Conservation (phyloP, 345 rosid genomes). For the Hibiscus syriacus region DNA sequence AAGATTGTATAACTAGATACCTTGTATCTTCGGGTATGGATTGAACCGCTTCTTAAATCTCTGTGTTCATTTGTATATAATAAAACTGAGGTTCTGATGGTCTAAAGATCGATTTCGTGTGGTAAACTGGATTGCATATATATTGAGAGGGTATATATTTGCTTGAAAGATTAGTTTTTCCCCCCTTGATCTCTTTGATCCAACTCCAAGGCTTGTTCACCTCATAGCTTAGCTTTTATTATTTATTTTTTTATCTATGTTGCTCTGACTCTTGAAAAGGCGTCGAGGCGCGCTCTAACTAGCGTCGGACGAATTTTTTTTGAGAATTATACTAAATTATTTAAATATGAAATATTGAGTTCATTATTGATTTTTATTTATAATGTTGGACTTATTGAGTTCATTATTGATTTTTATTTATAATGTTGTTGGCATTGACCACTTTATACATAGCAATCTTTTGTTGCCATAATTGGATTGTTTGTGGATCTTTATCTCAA, state of each 20-base stretch:
- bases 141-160: not conserved
- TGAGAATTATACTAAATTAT: too few relatives aligned
- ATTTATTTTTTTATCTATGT: not conserved
- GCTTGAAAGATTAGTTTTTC: not conserved
- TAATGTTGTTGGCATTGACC: too few relatives aligned
- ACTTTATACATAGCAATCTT: too few relatives aligned
- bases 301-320: too few relatives aligned
- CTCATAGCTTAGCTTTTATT: not conserved
- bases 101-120: not conserved
- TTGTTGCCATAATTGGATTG: too few relatives aligned
- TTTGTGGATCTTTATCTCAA: too few relatives aligned
- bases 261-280: not conserved
- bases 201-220: not conserved
- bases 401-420: too few relatives aligned
- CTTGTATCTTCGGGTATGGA: slow-evolving; percentile 18
- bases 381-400: too few relatives aligned
- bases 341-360: too few relatives aligned
- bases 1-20: slow-evolving; percentile 7
- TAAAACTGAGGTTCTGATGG: not conserved
- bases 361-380: too few relatives aligned
- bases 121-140: slow-evolving; percentile 5
- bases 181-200: not conserved
- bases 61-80: slow-evolving; percentile 27
- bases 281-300: too few relatives aligned
- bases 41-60: not conserved